These are phyloP conservation scores for Fusarium mexicanum DNA, from an alignment of 2,329 filamentous ascomycete genomes.

Conservation along the genomic window DNA sequence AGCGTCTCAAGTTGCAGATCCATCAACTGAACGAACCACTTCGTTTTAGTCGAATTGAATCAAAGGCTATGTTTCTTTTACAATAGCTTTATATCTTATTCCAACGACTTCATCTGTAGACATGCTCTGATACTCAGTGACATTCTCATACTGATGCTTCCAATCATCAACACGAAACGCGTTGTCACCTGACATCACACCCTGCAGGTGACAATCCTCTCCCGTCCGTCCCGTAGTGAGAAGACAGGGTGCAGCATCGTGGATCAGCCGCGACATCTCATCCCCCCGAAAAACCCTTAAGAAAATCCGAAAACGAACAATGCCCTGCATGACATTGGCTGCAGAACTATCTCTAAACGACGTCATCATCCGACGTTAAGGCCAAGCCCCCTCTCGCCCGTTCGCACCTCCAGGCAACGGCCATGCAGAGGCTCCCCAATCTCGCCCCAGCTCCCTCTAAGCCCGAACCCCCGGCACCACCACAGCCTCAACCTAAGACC, in stretches of 20 bases:
- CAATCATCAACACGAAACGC: not conserved
- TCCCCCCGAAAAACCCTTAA: not conserved
- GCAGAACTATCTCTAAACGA: not conserved
- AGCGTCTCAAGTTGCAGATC: not conserved
- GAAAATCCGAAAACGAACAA: not conserved
- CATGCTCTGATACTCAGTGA: not conserved
- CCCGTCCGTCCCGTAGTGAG: not conserved
- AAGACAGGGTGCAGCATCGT: not conserved
- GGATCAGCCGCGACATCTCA: not conserved
- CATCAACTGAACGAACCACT: not conserved
- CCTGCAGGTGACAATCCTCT: not conserved
- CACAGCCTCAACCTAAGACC: not conserved
- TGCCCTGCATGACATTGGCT: not conserved
- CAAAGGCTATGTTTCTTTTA: not conserved
- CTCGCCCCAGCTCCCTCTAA: slow-evolving; percentile 10
- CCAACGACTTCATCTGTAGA: not conserved
- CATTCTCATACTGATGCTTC: not conserved
- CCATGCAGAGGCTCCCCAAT: slow-evolving; percentile 12
- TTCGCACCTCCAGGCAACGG: not conserved
- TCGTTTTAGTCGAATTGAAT: not conserved
- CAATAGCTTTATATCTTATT: not conserved
- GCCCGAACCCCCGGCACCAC: not conserved
- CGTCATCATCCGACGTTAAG: slow-evolving; percentile 9
- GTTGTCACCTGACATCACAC: slow-evolving; percentile 7
- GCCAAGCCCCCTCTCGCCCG: not conserved